These are phyloP conservation scores for Eimeria nieschulzi DNA, from an alignment of 169 alveolate species.

Conservation along the genomic window DNA sequence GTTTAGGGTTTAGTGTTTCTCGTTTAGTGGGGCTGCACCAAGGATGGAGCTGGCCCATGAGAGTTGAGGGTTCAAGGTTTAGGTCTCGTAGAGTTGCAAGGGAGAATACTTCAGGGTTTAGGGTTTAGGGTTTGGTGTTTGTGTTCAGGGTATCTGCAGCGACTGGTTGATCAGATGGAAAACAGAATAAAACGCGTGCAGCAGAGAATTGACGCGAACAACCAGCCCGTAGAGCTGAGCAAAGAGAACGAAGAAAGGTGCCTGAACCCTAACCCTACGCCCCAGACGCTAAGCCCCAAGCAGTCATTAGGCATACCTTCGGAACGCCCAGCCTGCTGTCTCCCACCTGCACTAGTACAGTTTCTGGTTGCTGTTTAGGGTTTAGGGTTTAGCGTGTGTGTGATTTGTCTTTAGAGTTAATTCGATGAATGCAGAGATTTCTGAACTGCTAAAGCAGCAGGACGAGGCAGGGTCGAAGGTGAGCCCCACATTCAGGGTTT, in stretches of 20 bases:
- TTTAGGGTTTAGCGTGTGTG: slow-evolving; percentile 24
- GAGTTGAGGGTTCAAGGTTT: neutral
- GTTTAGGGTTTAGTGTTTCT: slow-evolving; percentile 25
- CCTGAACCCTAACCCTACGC: slow-evolving; percentile 18
- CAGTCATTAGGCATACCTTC: too few species aligned
- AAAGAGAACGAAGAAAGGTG: slow-evolving; percentile 71
- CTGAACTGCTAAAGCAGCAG: slow-evolving; percentile 78
- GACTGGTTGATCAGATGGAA: slow-evolving; percentile 77
- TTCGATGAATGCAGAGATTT: slow-evolving; percentile 78
- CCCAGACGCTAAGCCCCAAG: slow-evolving; percentile 5
- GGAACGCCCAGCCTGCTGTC: too few species aligned
- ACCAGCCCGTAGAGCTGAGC: slow-evolving; percentile 60
- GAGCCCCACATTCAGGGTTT: slow-evolving; percentile 16
- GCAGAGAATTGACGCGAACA: slow-evolving; percentile 75
- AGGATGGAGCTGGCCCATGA: neutral
- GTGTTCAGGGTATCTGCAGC: slow-evolving; percentile 71
- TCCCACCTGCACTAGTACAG: neutral
- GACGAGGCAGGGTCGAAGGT: slow-evolving; percentile 82
- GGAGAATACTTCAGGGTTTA: neutral
- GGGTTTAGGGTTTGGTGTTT: slow-evolving; percentile 16
- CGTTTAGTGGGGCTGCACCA: neutral
- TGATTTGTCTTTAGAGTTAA: slow-evolving; percentile 65
- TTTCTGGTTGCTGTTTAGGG: neutral
- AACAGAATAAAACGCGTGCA: slow-evolving; percentile 75
- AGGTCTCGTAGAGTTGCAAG: neutral